A percentile compares a stretch with the other conserved stretches of the same genome.
Conservation (phyloP, 306 rosid species). For the Vicia villosa region DNA sequence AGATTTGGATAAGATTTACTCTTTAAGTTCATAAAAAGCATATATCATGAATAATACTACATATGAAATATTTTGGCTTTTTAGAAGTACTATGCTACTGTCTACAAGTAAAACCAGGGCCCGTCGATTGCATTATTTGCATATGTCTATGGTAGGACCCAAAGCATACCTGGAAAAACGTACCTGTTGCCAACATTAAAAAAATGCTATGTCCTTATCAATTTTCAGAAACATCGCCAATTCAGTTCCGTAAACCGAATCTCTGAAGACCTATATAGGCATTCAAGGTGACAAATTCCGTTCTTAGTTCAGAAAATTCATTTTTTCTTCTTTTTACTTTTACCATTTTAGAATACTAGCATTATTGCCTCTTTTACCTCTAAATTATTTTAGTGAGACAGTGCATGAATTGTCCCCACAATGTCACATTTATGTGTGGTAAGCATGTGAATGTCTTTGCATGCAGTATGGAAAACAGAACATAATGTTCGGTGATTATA, state of each 20-base stretch:
- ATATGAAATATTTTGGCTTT: constrained; percentile 18
- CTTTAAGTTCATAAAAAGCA: not conserved
- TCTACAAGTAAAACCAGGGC: not conserved
- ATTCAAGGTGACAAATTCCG: constrained; percentile 2
- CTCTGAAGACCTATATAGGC: constrained; percentile 5
- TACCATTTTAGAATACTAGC: constrained; percentile 25
- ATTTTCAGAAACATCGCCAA: constrained; percentile 20
- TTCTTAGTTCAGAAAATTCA: not conserved
- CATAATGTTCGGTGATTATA: constrained; percentile 34
- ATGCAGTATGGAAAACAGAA: constrained; percentile 40
- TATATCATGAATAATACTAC: constrained; percentile 3
- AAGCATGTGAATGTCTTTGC: constrained; percentile 38
- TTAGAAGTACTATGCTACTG: not conserved
- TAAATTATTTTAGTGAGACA: constrained; percentile 35
- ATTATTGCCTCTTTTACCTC: constrained; percentile 32
- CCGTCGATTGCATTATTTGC: constrained; percentile 25
- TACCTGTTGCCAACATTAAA: not conserved
- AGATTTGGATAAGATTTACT: not conserved
- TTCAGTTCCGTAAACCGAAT: constrained; percentile 30
- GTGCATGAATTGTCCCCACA: constrained; percentile 38
- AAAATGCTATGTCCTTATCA: constrained; percentile 21
- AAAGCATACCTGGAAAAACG: not conserved
- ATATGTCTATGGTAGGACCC: constrained; percentile 22
- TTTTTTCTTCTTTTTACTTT: not conserved
- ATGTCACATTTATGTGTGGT: constrained; percentile 36